Evolutionary conservation across 2,329 filamentous ascomycete species (phyloP).

Genomic region (Pseudopyrenochaeta lycopersici): DNA sequence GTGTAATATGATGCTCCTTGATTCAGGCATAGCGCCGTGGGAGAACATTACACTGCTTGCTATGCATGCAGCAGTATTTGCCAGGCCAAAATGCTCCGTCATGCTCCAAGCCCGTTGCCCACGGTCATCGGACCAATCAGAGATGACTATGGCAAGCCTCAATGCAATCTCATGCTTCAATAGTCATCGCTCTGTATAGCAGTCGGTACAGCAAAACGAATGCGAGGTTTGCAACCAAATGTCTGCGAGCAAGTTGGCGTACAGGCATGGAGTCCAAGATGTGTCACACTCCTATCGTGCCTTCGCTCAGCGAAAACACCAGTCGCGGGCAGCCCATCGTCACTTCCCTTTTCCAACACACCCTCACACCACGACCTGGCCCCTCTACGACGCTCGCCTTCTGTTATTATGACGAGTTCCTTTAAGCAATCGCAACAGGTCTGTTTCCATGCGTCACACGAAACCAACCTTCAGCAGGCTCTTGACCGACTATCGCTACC

Average conservation of each 20-base stretch:
- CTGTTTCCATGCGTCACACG: constrained; percentile 32
- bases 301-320: constrained; percentile 5
- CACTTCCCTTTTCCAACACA: background rate
- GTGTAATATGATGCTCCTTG: no score
- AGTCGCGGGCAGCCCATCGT: background rate
- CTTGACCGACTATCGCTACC: constrained; percentile 25
- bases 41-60: background rate
- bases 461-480: constrained; percentile 20
- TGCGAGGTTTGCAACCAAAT: background rate
- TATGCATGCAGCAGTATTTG: background rate
- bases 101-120: constrained; percentile 4
- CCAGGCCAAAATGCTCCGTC: background rate
- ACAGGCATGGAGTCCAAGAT: background rate
- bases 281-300: constrained; percentile 4
- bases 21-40: background rate
- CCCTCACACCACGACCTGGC: background rate
- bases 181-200: constrained; percentile 9
- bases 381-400: background rate
- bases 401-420: background rate
- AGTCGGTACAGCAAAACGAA: background rate
- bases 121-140: constrained; percentile 23
- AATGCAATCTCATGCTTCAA: constrained; percentile 7
- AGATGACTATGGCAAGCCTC: constrained; percentile 17
- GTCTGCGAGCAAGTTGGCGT: background rate
- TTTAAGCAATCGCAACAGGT: background rate